Evolutionary conservation across 768 basidiomycete species (phyloP), one percentile per base, ranked within the genome.

Genomic region (Boletus eberwhitei): DNA sequence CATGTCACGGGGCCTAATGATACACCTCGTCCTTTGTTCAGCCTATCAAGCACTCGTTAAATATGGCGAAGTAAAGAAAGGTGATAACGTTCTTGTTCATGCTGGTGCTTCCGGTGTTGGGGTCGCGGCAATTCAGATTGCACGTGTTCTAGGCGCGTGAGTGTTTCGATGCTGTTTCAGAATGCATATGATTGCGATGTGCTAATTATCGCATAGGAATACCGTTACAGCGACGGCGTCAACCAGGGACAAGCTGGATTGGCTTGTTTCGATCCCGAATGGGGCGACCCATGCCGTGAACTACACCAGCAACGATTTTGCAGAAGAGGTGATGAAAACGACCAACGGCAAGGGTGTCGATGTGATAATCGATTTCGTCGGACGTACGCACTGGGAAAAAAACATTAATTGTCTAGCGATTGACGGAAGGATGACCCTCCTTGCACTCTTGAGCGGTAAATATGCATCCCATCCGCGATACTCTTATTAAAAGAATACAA

Each of bases 61-160:
- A 35, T 81, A 86, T 57, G 88, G 86, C 1, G 78, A 87, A 60
- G 64, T 95, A 41, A 81, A 86, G 65, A 65, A 77, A 58, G 83
- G 84, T 35, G 86, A 92, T 44, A 73, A 88, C 63, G 90, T 93
- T 11, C 79, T 98, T 16, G 78, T 98, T 13, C 96, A 98, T 65
- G 93, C 93, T 19, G 95, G 87, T 8, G 93, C 93, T 4, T 92
- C 90, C 13, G 93, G 94, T 29, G 93, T 97, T 5, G 93, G 93
- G 2, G 69, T 95, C 16, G 87, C 93, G 3, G 90, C 91, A 14
- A 90, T 88, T 45, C 95, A 98, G 71, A 73, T 97, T 19, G 91
- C 93, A 21, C 83, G 90, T 24, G 65, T 79, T 42, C 81, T 79
- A 57, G 83, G 83, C 54, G 89, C 89, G 88, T 91, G 64, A 75